Evolutionary conservation across 2,329 filamentous ascomycete species (phyloP), one percentile per base, ranked within the genome.

Genomic region (Thelonectria discophora): DNA sequence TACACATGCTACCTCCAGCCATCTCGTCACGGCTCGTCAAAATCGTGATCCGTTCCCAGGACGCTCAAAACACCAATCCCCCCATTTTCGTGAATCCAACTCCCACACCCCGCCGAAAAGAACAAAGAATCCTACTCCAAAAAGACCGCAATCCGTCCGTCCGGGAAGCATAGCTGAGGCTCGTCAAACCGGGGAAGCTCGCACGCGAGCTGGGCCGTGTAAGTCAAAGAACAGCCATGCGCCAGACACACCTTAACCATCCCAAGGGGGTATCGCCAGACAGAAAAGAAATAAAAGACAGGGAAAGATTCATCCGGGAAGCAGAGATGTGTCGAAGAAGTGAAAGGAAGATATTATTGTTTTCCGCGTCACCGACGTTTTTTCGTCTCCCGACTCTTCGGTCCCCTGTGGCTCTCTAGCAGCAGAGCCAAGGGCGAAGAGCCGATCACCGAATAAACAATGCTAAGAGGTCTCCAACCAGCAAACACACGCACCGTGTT

Each of bases 201-300:
- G 20, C 49, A 17, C 49, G 32, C 40, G 20, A n/a, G 34, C 34
- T 32, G 20, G 17, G 27, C 27, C 45, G 30, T 48, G 32, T 40
- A 12, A 15, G n/a, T 13, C 56, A 32, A 18, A 18, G 37, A 47
- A 45, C 39, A 11, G 43, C 45, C 24, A 34, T 37, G 50, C 48
- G 64, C 50, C 50, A 63, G 58, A 67, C 63, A n/a, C 68, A 66
- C 69, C 69, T 30, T 30, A 61, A 50, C 58, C 63, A 49, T 70
- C 62, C 63, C 62, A 65, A 74, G 66, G 69, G 74, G 74, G 74
- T 76, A 76, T 76, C 74, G 70, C 72, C 72, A 48, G 65, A 69
- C 57, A 66, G 71, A 69, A 75, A 75, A 65, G 59, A 69, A 74
- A 74, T 54, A 54, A 68, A 47, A 30, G 32, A 47, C 5, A 30